phyloP scores from a whole-genome alignment of 78 protist genomes.

The slime mould (Dictyostelium discoideum) region DNA sequence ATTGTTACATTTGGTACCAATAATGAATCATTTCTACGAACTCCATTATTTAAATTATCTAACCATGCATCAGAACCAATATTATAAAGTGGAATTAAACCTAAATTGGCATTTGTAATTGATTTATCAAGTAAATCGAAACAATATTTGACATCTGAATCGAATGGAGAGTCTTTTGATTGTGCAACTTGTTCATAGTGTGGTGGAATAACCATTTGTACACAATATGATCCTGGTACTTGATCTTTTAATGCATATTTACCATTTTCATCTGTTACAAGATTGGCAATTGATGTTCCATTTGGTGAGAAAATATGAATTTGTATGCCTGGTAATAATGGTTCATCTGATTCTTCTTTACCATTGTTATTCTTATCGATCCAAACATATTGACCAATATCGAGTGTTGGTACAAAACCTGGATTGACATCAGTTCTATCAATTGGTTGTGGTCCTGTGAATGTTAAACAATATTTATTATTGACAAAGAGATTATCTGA shows the following conservation, averaged over 20 bases:
- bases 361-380: constrained; percentile 33
- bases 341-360: background rate
- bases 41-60: constrained; percentile 3
- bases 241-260: background rate
- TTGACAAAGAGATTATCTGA: background rate
- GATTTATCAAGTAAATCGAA: background rate
- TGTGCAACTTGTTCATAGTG: background rate
- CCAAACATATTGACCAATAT: constrained; percentile 17
- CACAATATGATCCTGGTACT: constrained; percentile 48
- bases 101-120: background rate
- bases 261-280: constrained; percentile 14
- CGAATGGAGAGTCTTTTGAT: background rate
- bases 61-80: constrained; percentile 15
- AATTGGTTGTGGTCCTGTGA: background rate
- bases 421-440: constrained; percentile 9
- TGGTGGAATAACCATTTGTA: background rate
- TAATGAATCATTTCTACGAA: background rate
- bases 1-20: background rate
- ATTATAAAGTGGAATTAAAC: background rate
- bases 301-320: background rate
- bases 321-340: background rate
- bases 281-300: background rate
- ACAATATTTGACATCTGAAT: background rate
- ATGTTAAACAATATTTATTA: background rate
- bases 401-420: constrained; percentile 18